Percentiles rank a stretch among this genome's conserved stretches.
phyloP scores from a whole-genome alignment of 352 stramenopile species.

The Phytophthora sansomeana region DNA sequence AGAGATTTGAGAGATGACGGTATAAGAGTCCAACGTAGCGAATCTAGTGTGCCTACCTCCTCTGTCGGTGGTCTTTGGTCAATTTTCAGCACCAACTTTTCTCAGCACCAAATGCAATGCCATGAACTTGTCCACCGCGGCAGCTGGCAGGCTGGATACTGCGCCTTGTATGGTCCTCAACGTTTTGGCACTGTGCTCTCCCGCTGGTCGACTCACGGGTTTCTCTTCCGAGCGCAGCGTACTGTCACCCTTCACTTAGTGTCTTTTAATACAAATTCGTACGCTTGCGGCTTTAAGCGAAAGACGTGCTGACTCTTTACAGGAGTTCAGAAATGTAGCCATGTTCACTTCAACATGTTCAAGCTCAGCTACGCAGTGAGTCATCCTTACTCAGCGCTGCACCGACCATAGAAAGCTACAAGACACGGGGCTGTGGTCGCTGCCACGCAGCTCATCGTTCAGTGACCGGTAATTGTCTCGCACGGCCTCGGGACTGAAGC shows the following conservation, averaged over 20 bases:
- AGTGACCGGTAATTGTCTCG: conserved; percentile 71
- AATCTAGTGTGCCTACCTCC: background rate
- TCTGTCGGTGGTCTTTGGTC: no score
- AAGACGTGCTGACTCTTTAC: conserved; percentile 7
- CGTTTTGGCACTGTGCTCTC: background rate
- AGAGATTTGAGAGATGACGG: no score
- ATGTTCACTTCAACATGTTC: conserved; percentile 21
- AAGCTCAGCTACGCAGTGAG: conserved; percentile 4
- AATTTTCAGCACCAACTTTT: conserved; percentile 3
- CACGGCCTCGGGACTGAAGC: conserved; percentile 19
- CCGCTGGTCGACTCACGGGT: conserved; percentile 4
- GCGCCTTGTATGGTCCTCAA: background rate
- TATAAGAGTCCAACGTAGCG: no score
- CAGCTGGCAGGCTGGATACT: conserved; percentile 14
- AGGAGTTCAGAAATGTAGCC: conserved; percentile 29
- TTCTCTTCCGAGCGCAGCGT: conserved; percentile 1
- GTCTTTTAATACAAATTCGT: no score
- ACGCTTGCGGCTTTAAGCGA: conserved; percentile 15
- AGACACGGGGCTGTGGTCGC: conserved; percentile 71
- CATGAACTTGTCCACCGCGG: background rate
- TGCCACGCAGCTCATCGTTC: conserved; percentile 65
- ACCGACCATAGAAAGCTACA: conserved; percentile 64
- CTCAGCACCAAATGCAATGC: conserved; percentile 20
- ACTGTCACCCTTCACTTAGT: background rate
- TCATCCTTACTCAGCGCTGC: conserved; percentile 13